Conservation (phyloP, 2,329 filamentous ascomycete species). For the Aspergillus eucalypticola region DNA sequence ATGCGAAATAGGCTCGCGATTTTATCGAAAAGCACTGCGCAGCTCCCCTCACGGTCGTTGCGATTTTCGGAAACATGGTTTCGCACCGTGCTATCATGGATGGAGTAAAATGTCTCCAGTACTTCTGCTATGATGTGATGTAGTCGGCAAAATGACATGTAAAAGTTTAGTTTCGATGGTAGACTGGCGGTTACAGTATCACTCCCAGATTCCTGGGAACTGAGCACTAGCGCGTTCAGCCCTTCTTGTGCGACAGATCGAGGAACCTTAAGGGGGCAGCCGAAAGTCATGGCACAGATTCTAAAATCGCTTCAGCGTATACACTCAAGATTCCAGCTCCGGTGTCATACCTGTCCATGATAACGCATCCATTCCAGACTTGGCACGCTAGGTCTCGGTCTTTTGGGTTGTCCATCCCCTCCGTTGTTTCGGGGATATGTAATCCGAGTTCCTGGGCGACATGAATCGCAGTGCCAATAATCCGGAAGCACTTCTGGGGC, state of each 20-base stretch:
- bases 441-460: constrained; percentile 1
- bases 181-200: neutral
- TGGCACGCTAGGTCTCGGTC: constrained; percentile 2
- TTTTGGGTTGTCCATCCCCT: neutral
- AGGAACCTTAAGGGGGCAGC: neutral
- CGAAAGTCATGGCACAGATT: constrained; percentile 5
- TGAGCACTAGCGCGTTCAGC: neutral
- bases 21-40: neutral
- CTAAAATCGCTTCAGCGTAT: neutral
- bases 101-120: neutral
- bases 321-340: no score
- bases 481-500: constrained; percentile 1
- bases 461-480: neutral
- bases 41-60: neutral
- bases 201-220: no score
- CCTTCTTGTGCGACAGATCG: neutral
- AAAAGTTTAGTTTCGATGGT: constrained; percentile 1
- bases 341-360: neutral
- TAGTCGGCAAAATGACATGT: neutral
- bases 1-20: neutral
- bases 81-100: neutral
- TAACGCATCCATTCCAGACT: neutral
- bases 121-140: constrained; percentile 3
- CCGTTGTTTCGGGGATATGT: neutral
- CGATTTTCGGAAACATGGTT: no score